Conservation (phyloP, 257 asterid genomes). For the Nicotiana benthamiana region DNA sequence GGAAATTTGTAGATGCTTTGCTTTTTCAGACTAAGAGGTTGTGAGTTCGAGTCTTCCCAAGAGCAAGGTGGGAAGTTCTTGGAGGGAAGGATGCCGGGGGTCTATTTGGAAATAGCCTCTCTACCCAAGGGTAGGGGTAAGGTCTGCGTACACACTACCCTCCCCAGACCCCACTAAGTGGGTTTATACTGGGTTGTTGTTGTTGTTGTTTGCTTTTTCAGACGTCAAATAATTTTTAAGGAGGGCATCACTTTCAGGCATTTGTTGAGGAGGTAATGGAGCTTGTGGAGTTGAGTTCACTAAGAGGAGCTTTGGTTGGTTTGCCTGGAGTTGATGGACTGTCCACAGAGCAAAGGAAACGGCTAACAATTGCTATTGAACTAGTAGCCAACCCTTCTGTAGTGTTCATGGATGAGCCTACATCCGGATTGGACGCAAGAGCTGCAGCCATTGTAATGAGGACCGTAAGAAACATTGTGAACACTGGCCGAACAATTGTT, state of each 20-base stretch:
- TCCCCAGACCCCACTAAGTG: too few species aligned
- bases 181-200: too few species aligned
- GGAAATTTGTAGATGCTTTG: background rate
- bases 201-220: too few species aligned
- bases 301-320: constrained; percentile 84
- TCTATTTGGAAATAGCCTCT: too few species aligned
- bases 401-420: constrained; percentile 95
- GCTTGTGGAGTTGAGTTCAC: constrained; percentile 82
- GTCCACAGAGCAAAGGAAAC: constrained; percentile 91
- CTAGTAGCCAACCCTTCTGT: constrained; percentile 91
- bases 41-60: too few species aligned
- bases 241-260: constrained; percentile 43
- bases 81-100: too few species aligned
- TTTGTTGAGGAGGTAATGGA: constrained; percentile 96
- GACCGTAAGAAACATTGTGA: constrained; percentile 89
- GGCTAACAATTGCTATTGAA: constrained; percentile 93
- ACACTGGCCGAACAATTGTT: constrained; percentile 93
- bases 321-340: constrained; percentile 91
- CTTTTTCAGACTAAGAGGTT: too few species aligned
- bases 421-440: constrained; percentile 96
- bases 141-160: too few species aligned
- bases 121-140: too few species aligned
- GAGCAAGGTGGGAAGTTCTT: too few species aligned
- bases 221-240: constrained; percentile 16
- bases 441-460: constrained; percentile 98